phyloP scores from a whole-genome alignment of 2,329 filamentous ascomycete genomes.

The Aureobasidium subglaciale region DNA sequence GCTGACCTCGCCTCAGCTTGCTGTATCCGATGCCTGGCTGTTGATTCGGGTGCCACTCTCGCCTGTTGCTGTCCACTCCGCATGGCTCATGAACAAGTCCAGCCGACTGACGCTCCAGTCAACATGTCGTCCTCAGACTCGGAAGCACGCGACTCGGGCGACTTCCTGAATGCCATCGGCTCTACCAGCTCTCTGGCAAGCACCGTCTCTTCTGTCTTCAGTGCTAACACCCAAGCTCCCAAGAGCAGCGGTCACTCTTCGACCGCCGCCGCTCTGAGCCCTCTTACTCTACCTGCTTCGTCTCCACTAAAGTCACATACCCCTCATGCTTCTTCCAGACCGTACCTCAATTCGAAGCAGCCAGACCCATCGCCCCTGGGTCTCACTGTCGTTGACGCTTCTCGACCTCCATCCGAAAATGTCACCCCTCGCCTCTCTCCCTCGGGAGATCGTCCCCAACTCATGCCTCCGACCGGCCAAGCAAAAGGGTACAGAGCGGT shows the following conservation, averaged over 20 bases:
- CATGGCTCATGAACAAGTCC: conserved; percentile 11
- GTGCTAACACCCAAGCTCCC: conserved; percentile 43
- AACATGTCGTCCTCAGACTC: conserved; percentile 14
- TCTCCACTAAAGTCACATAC: conserved; percentile 54
- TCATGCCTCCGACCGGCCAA: conserved; percentile 44
- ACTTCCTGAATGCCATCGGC: conserved; percentile 62
- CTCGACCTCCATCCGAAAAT: conserved; percentile 14
- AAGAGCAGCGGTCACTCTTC: conserved; percentile 51
- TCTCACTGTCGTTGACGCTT: not conserved
- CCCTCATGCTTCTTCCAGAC: conserved; percentile 33
- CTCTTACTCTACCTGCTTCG: conserved; percentile 59
- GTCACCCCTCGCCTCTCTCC: conserved; percentile 35
- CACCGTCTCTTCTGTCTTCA: conserved; percentile 65
- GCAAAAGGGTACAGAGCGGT: conserved; percentile 52
- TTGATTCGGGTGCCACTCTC: not conserved
- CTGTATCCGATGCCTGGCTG: conserved; percentile 6
- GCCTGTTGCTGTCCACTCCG: not conserved
- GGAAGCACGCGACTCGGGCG: conserved; percentile 40
- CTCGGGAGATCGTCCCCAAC: conserved; percentile 38
- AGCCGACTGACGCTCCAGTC: not conserved
- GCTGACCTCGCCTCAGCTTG: conserved; percentile 5
- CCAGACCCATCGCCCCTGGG: conserved; percentile 1
- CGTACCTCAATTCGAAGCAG: conserved; percentile 17
- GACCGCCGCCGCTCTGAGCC: conserved; percentile 51
- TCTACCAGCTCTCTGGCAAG: conserved; percentile 67